Conservation (phyloP, 2,329 filamentous ascomycete species). For the Cercospora sp. region DNA sequence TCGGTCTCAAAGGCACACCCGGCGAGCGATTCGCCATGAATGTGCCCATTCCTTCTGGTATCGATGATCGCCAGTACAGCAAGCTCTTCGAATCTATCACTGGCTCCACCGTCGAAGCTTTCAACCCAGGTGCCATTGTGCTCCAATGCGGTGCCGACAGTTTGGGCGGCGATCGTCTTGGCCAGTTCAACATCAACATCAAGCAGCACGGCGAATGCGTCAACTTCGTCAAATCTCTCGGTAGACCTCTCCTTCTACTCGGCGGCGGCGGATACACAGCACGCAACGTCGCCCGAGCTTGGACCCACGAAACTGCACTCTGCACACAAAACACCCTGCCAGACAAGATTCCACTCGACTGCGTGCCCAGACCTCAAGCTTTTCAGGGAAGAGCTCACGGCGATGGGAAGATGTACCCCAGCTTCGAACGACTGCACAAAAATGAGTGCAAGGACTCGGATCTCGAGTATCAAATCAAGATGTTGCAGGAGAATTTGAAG, state of each 20-base stretch:
- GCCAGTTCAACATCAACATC: slow-evolving; percentile 95
- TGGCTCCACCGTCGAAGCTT: slow-evolving; percentile 73
- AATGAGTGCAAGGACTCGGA: slow-evolving; percentile 75
- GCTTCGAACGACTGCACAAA: slow-evolving; percentile 66
- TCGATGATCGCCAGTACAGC: slow-evolving; percentile 74
- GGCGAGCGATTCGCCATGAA: slow-evolving; percentile 69
- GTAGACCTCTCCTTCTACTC: slow-evolving; percentile 81
- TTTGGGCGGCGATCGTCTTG: slow-evolving; percentile 86
- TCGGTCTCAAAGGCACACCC: slow-evolving; percentile 72
- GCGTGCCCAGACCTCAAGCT: slow-evolving; percentile 82
- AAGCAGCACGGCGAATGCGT: slow-evolving; percentile 91
- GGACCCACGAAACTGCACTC: slow-evolving; percentile 94
- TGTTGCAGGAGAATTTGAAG: slow-evolving; percentile 67
- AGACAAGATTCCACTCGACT: slow-evolving; percentile 67
- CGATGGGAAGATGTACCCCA: slow-evolving; percentile 72
- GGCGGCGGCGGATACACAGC: slow-evolving; percentile 96
- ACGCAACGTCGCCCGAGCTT: slow-evolving; percentile 91
- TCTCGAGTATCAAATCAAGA: slow-evolving; percentile 54
- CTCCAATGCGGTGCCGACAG: slow-evolving; percentile 96
- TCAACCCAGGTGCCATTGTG: slow-evolving; percentile 86
- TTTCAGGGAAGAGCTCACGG: slow-evolving; percentile 77
- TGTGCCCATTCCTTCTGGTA: slow-evolving; percentile 67
- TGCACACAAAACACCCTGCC: slow-evolving; percentile 74
- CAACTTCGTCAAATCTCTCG: slow-evolving; percentile 78
- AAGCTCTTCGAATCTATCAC: slow-evolving; percentile 82